Base-by-base conservation (phyloP, 306 rosid species). In the Alnus glutinosa region DNA sequence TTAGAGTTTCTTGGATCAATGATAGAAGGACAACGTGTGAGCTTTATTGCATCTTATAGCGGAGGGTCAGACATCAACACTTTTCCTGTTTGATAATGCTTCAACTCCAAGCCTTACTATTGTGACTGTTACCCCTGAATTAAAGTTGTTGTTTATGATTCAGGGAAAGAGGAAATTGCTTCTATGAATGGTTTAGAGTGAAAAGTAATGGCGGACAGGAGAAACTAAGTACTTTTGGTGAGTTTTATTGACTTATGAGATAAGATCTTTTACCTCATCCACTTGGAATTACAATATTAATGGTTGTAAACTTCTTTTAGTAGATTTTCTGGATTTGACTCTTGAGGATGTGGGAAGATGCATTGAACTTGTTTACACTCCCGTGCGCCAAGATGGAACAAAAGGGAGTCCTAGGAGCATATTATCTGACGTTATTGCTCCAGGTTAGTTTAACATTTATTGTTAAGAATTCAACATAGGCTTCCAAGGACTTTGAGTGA, bases 111-210 rank as follows among this genome's bases (percentile, higher is more conserved):
- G 28, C 75, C 75, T 81, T 77, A 71, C 66, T 83, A 73, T 74
- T 78, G 13, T 76, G 42, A 28, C 71, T 80, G 28, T 71, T 77
- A 57, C 10, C 34, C 36, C 78, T 83, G 71, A 64, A 39, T 62
- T 71, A 39, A 79, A 69, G 14, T 77, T 68, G 39, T 79, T 39
- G 67, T 76, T 77, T 79, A 37, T 83, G 76, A 70, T 91, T 85
- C 83, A 95, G 99, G 83, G 93, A 87, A 85, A 86, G 74, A 89
- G 98, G 99, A 81, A 75, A 88, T 81, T 95, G 98, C 81, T 75
- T 70, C 63, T 84, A 88, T 70, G 94, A 88, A 70, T 95, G 99
- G 99, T 91, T 84, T 82, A 89, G 98, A 81, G 87, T 87, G 64
- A 84, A 89, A 74, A 84, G 82, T 51, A 80, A 82, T 82, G 86